A percentile compares a stretch with the other conserved stretches of the same genome.
Evolutionary conservation across 768 basidiomycete genomes (phyloP).

Genomic region (Suillus tomentosus): DNA sequence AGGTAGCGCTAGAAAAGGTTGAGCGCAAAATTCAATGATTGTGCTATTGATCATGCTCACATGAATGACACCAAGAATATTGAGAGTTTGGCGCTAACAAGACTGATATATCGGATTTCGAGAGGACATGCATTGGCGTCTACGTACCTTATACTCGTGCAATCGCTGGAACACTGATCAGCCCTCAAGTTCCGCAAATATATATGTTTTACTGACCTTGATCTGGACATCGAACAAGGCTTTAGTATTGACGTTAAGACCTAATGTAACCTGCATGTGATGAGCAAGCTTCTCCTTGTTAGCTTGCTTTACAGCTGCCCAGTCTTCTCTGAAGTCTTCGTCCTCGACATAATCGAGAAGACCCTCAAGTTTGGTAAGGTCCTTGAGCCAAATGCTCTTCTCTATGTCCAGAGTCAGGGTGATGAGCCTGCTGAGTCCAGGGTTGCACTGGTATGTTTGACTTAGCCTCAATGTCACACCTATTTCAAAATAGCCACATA

Average conservation of each 20-base stretch:
- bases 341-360: constrained; percentile 74
- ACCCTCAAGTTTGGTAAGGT: constrained; percentile 76
- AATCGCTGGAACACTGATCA: constrained; percentile 56
- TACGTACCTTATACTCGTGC: constrained; percentile 85
- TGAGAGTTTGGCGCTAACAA: constrained; percentile 84
- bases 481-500: constrained; percentile 22
- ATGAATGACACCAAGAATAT: constrained; percentile 88
- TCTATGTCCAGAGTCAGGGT: constrained; percentile 76
- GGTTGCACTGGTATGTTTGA: constrained; percentile 70
- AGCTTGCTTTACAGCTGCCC: constrained; percentile 82
- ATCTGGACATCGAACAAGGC: constrained; percentile 94
- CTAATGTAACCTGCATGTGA: constrained; percentile 70
- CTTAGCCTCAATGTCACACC: constrained; percentile 2
- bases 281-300: constrained; percentile 91
- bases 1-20: constrained; percentile 66
- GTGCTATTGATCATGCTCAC: constrained; percentile 42
- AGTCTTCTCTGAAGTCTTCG: constrained; percentile 72
- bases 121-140: background rate
- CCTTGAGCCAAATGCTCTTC: constrained; percentile 82
- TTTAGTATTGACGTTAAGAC: constrained; percentile 68
- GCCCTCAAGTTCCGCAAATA: background rate
- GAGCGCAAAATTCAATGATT: constrained; percentile 3
- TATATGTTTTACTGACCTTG: constrained; percentile 47
- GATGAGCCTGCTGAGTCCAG: constrained; percentile 81
- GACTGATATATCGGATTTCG: background rate